Evolutionary conservation across 305 asterid species (phyloP), one percentile per base, ranked within the genome.

Genomic region (Fraxinus greggii): DNA sequence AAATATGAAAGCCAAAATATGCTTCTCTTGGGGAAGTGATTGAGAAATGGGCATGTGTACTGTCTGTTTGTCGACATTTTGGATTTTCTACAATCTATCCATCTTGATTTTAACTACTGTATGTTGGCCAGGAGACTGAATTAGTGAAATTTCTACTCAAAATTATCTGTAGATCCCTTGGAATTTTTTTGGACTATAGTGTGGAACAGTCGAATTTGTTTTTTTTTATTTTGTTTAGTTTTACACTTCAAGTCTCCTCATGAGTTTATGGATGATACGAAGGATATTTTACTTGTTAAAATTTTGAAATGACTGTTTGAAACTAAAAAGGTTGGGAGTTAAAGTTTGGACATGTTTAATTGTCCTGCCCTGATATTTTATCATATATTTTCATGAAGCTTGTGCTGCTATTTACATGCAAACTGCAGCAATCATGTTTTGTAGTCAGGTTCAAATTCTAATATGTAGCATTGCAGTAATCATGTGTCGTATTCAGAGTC

Each of bases 331-430:
- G 6, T 35, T 79, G 21, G 32, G 59, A 51, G 72, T 80, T 74
- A 72, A 54, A 67, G 19, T 31, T 35, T 74, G 65, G 72, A 65
- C 17, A 17, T 26, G 33, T 24, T 19, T 19, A 12, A 28, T 29
- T 24, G 48, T 79, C 9, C 13, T 54, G 33, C 35, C 42, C 8
- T 56, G 38, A 63, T 70, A 78, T 79, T 24, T 42, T 31, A 76
- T 32, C 54, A 77, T 35, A 70, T 61, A 76, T 84, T 73, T 38
- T 77, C 56, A 35, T 73, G 63, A 51, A 17, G 24, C 63, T 51
- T 51, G 63, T 51, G 1, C 63, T 51, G 24, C 63, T 17, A 51
- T 51, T 51, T 51, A 5, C 63, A 51, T 51, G 63, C 63, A 51
- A 19, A n/a, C 63, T 51, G 29, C 78, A 81, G 17, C 67, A 13